A percentile compares a stretch with the other conserved stretches of the same genome.
These are phyloP conservation scores for Vachellia collinsii DNA, from an alignment of 306 rosid species.

Conservation along the genomic window DNA sequence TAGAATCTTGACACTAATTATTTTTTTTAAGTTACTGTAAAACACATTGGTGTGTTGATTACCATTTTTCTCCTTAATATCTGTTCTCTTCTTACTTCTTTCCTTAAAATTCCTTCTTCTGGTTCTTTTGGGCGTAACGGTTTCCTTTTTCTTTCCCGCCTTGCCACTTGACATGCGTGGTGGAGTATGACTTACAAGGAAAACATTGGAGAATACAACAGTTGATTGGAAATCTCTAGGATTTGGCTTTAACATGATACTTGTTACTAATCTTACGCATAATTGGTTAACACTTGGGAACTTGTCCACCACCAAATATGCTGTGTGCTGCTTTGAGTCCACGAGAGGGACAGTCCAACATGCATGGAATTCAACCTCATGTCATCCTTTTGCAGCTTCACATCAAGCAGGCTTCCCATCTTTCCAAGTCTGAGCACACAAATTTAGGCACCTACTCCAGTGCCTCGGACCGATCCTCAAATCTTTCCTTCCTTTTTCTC, in stretches of 20 bases:
- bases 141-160: too few relatives aligned
- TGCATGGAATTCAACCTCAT: neutral
- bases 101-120: neutral
- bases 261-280: neutral
- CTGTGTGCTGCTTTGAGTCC: neutral
- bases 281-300: neutral
- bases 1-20: too few relatives aligned
- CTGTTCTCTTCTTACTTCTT: too few relatives aligned
- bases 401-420: constrained; percentile 5
- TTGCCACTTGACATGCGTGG: neutral
- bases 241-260: neutral
- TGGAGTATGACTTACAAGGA: neutral
- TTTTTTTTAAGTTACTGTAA: too few relatives aligned
- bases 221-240: neutral
- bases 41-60: too few relatives aligned
- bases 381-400: constrained; percentile 15
- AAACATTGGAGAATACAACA: constrained; percentile 7
- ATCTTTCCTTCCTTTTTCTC: constrained; percentile 48
- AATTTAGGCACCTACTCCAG: constrained; percentile 39
- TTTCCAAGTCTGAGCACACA: constrained; percentile 14
- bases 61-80: too few relatives aligned
- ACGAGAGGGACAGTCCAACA: neutral
- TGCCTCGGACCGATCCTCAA: constrained; percentile 23
- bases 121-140: too few relatives aligned
- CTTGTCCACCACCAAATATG: neutral